Evolutionary conservation across 2,329 filamentous ascomycete species (phyloP), one percentile per base, ranked within the genome.

Genomic region (Fusarium sp.): DNA sequence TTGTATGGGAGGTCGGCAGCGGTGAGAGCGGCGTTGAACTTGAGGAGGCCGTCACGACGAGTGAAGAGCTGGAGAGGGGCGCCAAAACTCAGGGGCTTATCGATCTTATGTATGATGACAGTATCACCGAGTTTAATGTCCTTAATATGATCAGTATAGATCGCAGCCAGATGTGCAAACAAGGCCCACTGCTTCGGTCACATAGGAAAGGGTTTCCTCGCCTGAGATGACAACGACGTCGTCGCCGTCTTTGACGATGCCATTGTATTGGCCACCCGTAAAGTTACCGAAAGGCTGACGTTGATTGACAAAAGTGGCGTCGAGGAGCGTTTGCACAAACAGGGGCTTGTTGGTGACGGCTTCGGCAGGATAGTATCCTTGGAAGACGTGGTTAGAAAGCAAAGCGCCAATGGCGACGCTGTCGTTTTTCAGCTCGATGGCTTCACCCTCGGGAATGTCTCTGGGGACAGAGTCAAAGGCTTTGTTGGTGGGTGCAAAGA

Each of bases 251-350:
- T 73, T 79, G 17, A 82, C 79, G 33, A 83, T 74, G 5, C 78
- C 81, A n/a, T 82, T 81, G 65, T 82, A 82, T 47, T 81, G 80
- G 4, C 81, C 82, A 15, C 81, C 81, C 5, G 81, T 83, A 60
- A 83, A 80, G 72, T 84, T 83, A 8, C 79, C 78, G 65, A 82
- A 82, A 0, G 83, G 82, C 74, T 84, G 82, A 9, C 74, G 68
- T 7, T 70, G 74, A 14, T 71, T 81, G 50, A 79, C 59, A 37
- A 80, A 82, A n/a, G 76, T 79, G 3, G 66, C 67, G 20, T 82
- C 77, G 4, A 82, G 68, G 17, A 82, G 68, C 6, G 78, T 80
- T 70, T 81, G 80, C 9, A 71, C 72, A 63, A 79, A 82, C 3
- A 70, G 65, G n/a, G 81, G 81, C 6, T 78, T 62, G 3, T 82